A percentile compares a stretch with the other conserved stretches of the same genome.
phyloP scores from a whole-genome alignment of 202 grass and related monocot genomes.

The Panicum virgatum region DNA sequence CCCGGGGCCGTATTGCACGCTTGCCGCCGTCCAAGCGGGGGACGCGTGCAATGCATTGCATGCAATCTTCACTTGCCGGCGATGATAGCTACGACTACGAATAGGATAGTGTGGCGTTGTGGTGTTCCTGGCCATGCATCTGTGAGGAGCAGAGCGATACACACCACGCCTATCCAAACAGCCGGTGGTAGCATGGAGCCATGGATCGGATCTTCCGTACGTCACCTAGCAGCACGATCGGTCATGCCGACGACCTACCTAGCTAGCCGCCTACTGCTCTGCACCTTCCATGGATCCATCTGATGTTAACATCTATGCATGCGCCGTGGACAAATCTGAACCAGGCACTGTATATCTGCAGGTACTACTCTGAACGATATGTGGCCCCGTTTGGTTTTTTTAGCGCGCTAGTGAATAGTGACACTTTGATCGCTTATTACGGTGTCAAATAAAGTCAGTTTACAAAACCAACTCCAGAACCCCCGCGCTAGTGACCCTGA shows the following conservation, averaged over 20 bases:
- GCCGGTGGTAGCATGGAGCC: neutral
- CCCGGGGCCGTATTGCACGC: neutral
- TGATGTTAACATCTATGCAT: neutral
- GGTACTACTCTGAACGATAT: no score
- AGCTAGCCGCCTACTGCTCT: neutral
- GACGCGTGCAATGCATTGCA: neutral
- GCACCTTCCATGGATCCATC: neutral
- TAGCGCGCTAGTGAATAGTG: no score
- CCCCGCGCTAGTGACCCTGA: no score
- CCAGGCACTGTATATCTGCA: neutral
- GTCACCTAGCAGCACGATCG: neutral
- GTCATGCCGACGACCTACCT: neutral
- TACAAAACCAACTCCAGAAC: no score
- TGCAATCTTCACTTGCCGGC: no score
- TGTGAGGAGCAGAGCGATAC: conserved; percentile 17
- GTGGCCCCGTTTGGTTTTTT: no score
- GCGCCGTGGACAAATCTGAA: neutral
- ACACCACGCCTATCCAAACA: neutral
- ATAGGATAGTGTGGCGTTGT: neutral
- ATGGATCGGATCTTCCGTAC: neutral
- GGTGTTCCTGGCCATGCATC: conserved; percentile 12
- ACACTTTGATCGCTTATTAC: no score
- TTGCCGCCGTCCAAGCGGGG: no score
- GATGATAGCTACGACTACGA: no score
- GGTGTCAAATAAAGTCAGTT: no score